These are phyloP conservation scores for Cyberlindnera euphorbiae DNA, from an alignment of 805 yeast species.

Conservation along the genomic window DNA sequence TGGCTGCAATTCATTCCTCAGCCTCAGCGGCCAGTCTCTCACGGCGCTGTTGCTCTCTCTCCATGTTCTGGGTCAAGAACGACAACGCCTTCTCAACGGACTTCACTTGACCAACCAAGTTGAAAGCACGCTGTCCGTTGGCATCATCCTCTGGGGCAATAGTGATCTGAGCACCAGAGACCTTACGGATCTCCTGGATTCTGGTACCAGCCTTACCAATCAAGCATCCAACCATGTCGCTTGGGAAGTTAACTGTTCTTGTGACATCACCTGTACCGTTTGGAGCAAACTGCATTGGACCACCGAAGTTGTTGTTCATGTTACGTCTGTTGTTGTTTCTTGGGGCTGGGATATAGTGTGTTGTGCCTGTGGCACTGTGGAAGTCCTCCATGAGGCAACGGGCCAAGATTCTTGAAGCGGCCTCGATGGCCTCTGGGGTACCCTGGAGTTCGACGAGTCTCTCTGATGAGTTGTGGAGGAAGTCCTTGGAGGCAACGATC, in stretches of 20 bases:
- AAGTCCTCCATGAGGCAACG: slow-evolving; percentile 71
- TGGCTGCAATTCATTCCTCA: slow-evolving; percentile 7
- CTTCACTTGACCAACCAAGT: slow-evolving; percentile 52
- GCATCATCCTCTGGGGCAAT: slow-evolving; percentile 68
- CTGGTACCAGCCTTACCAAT: slow-evolving; percentile 84
- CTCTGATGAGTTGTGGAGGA: slow-evolving; percentile 76
- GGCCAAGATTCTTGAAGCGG: slow-evolving; percentile 54
- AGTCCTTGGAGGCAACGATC: slow-evolving; percentile 84
- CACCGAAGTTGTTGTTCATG: neutral
- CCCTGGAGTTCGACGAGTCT: slow-evolving; percentile 88
- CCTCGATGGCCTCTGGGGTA: slow-evolving; percentile 54
- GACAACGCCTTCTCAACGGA: slow-evolving; percentile 55
- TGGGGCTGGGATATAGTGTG: slow-evolving; percentile 39
- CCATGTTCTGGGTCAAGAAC: slow-evolving; percentile 52
- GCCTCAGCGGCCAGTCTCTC: slow-evolving; percentile 24
- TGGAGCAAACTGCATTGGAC: neutral
- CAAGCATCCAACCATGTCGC: slow-evolving; percentile 82
- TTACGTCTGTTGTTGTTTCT: slow-evolving; percentile 9
- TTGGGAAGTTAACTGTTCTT: slow-evolving; percentile 57
- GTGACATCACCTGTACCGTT: slow-evolving; percentile 17
- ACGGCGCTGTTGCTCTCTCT: slow-evolving; percentile 52
- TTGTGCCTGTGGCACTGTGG: slow-evolving; percentile 59
- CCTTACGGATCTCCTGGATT: slow-evolving; percentile 79
- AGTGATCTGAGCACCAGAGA: slow-evolving; percentile 72
- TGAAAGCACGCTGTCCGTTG: slow-evolving; percentile 61